A percentile compares a stretch with the other conserved stretches of the same genome.
phyloP scores from a whole-genome alignment of 768 basidiomycete genomes.

The Tulasnella sp. region DNA sequence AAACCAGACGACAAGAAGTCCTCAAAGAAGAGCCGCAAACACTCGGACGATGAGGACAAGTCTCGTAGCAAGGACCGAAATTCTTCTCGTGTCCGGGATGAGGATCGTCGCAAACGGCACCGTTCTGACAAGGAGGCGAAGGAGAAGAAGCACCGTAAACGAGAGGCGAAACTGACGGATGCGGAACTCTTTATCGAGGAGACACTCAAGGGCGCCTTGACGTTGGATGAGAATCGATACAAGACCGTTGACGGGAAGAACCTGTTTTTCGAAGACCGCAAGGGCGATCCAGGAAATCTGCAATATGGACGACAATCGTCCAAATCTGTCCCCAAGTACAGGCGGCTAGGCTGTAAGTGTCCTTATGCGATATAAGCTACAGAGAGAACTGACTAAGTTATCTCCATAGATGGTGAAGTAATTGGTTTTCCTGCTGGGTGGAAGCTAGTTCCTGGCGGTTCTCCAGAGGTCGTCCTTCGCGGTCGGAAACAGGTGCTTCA shows the following conservation, averaged over 20 bases:
- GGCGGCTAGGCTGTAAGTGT: conserved; percentile 53
- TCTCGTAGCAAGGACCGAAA: background rate
- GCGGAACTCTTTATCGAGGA: conserved; percentile 17
- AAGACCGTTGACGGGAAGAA: background rate
- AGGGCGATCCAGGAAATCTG: conserved; percentile 20
- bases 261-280: conserved; percentile 21
- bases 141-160: conserved; percentile 1
- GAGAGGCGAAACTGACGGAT: background rate
- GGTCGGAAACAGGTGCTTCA: conserved; percentile 9
- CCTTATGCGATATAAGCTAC: background rate
- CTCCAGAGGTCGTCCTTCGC: conserved; percentile 6
- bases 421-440: conserved; percentile 51
- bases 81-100: background rate
- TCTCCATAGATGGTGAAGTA: conserved; percentile 52
- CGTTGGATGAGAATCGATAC: background rate
- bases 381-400: background rate
- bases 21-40: conserved; percentile 9
- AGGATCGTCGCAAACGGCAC: background rate
- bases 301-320: conserved; percentile 58
- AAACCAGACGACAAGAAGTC: background rate
- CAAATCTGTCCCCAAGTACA: conserved; percentile 64
- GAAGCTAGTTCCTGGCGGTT: conserved; percentile 1
- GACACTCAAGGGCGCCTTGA: background rate
- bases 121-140: background rate
- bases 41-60: background rate